Evolutionary conservation across 2,329 filamentous ascomycete species (phyloP).

Genomic region (Periconia sp.): DNA sequence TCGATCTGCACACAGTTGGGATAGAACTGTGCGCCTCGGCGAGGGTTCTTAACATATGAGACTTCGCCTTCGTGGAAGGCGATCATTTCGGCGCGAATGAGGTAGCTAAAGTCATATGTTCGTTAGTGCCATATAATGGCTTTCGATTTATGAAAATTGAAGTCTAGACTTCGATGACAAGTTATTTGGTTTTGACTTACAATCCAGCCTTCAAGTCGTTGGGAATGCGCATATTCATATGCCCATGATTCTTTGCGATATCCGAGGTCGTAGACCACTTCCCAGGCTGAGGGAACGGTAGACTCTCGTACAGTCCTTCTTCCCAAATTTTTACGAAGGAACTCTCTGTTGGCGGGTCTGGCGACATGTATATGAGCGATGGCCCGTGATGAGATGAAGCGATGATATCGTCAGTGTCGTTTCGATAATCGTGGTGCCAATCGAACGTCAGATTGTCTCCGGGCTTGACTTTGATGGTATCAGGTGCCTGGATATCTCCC

Average conservation of each 20-base stretch:
- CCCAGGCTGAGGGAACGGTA: conserved; percentile 39
- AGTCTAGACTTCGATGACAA: no score
- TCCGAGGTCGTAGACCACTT: conserved; percentile 41
- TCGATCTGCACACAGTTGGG: conserved; percentile 51
- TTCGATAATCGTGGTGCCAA: conserved; percentile 48
- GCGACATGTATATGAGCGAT: conserved; percentile 49
- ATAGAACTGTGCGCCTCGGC: conserved; percentile 49
- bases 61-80: conserved; percentile 49
- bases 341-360: conserved; percentile 45
- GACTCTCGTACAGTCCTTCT: conserved; percentile 42
- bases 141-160: no score
- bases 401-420: conserved; percentile 42
- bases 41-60: conserved; percentile 32
- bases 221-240: conserved; percentile 41
- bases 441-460: conserved; percentile 50
- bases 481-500: conserved; percentile 43
- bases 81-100: conserved; percentile 52
- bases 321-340: conserved; percentile 51
- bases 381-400: conserved; percentile 40
- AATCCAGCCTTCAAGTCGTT: conserved; percentile 43
- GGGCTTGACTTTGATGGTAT: conserved; percentile 43
- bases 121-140: conserved; percentile 19
- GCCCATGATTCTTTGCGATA: conserved; percentile 27
- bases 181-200: no score
- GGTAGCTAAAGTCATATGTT: conserved; percentile 50